Evolutionary conservation across 768 basidiomycete species (phyloP).

Genomic region (Arthromyces matolae): DNA sequence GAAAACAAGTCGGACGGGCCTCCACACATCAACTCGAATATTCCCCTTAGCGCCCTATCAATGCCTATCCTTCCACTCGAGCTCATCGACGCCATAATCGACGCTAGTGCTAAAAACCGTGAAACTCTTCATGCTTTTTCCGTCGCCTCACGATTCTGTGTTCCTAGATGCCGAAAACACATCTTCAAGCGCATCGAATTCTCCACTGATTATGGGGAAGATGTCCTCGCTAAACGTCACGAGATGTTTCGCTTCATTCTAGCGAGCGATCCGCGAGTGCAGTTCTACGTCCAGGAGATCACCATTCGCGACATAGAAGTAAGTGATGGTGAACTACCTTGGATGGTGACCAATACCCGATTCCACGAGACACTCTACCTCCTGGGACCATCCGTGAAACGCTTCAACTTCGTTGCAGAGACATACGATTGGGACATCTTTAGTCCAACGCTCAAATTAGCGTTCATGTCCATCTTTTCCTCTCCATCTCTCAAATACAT

Average conservation of each 20-base stretch:
- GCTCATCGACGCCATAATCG: conserved; percentile 11
- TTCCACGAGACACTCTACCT: conserved; percentile 8
- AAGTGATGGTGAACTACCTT: background rate
- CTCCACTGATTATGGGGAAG: conserved; percentile 2
- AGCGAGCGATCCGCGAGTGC: background rate
- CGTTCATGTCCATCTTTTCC: conserved; percentile 4
- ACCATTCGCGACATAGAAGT: conserved; percentile 4
- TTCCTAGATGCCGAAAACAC: conserved; percentile 1
- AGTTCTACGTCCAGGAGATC: conserved; percentile 1
- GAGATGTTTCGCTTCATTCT: conserved; percentile 2
- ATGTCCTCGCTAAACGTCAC: background rate
- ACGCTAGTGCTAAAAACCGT: conserved; percentile 1
- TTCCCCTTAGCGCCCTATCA: no score
- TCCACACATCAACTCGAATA: no score
- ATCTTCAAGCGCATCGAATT: conserved; percentile 7
- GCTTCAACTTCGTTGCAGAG: conserved; percentile 9
- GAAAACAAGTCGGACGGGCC: no score
- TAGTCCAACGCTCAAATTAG: conserved; percentile 3
- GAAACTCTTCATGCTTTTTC: background rate
- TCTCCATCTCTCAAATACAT: conserved; percentile 2
- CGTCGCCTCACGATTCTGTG: conserved; percentile 2
- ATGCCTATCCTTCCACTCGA: conserved; percentile 8
- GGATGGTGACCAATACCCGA: conserved; percentile 8
- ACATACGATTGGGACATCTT: conserved; percentile 3
- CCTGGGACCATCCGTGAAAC: conserved; percentile 1